Conservation (phyloP, 805 yeast species). For the Saccharomycopsis selenospora region DNA sequence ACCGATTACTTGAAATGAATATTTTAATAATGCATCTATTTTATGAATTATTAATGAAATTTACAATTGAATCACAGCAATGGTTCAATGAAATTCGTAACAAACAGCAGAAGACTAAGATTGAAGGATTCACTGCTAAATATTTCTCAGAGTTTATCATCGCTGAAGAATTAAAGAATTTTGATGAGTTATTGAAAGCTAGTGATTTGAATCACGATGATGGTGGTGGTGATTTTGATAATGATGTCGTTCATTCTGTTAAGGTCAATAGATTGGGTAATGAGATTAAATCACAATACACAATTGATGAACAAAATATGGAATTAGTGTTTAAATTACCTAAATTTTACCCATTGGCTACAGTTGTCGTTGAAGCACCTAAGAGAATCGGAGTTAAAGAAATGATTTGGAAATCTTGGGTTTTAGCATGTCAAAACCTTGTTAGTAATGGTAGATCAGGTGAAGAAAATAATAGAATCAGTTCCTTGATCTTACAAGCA, state of each 20-base stretch:
- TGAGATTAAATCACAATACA: conserved; percentile 66
- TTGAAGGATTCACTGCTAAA: conserved; percentile 56
- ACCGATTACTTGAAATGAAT: conserved; percentile 31
- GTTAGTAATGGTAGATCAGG: conserved; percentile 41
- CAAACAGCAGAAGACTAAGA: conserved; percentile 48
- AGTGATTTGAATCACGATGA: conserved; percentile 28
- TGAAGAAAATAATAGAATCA: conserved; percentile 24
- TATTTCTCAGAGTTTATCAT: conserved; percentile 61
- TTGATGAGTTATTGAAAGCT: conserved; percentile 37
- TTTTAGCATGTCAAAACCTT: conserved; percentile 80
- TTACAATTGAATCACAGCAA: conserved; percentile 50
- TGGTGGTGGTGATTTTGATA: conserved; percentile 14
- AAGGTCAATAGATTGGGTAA: conserved; percentile 52
- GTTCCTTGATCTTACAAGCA: conserved; percentile 44
- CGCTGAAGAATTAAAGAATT: conserved; percentile 46
- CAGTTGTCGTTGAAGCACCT: conserved; percentile 69
- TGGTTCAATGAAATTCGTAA: conserved; percentile 74
- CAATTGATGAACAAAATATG: conserved; percentile 81
- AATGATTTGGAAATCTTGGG: conserved; percentile 91
- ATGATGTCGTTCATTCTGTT: conserved; percentile 45
- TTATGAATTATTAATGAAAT: conserved; percentile 40
- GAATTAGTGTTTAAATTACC: conserved; percentile 76
- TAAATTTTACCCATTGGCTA: conserved; percentile 65
- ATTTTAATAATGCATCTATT: conserved; percentile 43
- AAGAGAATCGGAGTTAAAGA: conserved; percentile 83